Evolutionary conservation across 129 eudicot species (phyloP).

Genomic region (sunflower (Helianthus annuus)): HanXRQr2.0-SUNRISE NC_035448.2:176544185-176544684

Average conservation of each 20-base stretch:
- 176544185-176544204: slow-evolving; percentile 16
- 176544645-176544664: too few species aligned
- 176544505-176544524: slow-evolving; percentile 28
- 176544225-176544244: not conserved
- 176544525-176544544: not conserved
- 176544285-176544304: not conserved
- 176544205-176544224: slow-evolving; percentile 15
- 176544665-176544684: too few species aligned
- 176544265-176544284: not conserved
- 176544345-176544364: not conserved
- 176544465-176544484: slow-evolving; percentile 7
- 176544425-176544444: slow-evolving; percentile 22
- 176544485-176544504: slow-evolving; percentile 34
- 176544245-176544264: not conserved
- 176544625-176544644: too few species aligned
- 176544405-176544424: not conserved
- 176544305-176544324: not conserved
- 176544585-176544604: too few species aligned
- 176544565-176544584: too few species aligned
- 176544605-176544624: too few species aligned
- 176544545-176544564: not conserved
- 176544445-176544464: slow-evolving; percentile 29
- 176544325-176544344: not conserved
- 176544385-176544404: slow-evolving; percentile 24
- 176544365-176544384: not conserved